Evolutionary conservation across 179 eudicot genomes (phyloP), one percentile per base, ranked within the genome.

Genomic region (Drosera spatulata): DNA sequence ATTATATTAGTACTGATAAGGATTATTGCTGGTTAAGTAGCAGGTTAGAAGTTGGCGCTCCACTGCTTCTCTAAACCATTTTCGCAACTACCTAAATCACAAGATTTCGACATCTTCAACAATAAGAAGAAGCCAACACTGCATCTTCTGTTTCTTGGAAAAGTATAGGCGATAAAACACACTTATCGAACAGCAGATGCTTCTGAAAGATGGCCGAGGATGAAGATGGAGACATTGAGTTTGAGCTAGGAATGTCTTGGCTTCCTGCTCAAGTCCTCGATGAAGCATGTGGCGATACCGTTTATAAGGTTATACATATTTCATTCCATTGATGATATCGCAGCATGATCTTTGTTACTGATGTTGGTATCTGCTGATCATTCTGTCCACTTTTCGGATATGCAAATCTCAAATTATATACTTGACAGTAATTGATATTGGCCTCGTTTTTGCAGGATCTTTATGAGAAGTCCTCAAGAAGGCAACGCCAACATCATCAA

Each of bases 21-120:
- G n/a, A n/a, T n/a, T n/a, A n/a, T n/a, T n/a, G n/a, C n/a, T n/a
- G n/a, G n/a, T n/a, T n/a, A n/a, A n/a, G n/a, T n/a, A n/a, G 79
- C 85, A 78, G 88, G 85, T 80, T 73, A 67, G 70, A 66, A 72
- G 85, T 83, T 73, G 88, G 85, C 66, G 67, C 71, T 63, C 60
- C 63, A 65, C 74, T 13, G 45, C 44, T 39, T 41, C 63, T 59
- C 65, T 58, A 53, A 56, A 41, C 59, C 41, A 33, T 58, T 14
- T 63, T 11, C 55, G 10, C 48, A 45, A 45, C 48, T 10, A 45
- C 48, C 48, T 45, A 10, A 6, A 45, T 45, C 48, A 5, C 48
- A 45, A 45, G 7, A 45, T 4, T 45, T 45, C 48, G 6, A 45
- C 48, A 5, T 45, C 9, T 10, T 3, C n/a, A 11, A 3, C 52